Conservation (phyloP, 1,139 yeast genomes). For the Hemisphaericaspora subhashii region DNA sequence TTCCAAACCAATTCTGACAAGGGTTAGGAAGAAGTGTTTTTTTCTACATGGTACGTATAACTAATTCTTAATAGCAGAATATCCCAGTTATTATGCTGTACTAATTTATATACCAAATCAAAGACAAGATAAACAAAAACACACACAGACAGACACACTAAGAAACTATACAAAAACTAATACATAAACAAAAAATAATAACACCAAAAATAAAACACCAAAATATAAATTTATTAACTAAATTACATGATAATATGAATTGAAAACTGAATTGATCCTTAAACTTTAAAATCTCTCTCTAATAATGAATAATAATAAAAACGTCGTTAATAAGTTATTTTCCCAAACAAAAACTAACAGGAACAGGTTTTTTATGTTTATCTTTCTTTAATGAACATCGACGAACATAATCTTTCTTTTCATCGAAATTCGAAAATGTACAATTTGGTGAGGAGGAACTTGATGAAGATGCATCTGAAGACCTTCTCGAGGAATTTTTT, state of each 20-base stretch:
- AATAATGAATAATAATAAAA: neutral
- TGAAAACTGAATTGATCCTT: neutral
- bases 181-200: slow-evolving; percentile 1
- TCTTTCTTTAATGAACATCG: slow-evolving; percentile 35
- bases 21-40: no score
- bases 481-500: slow-evolving; percentile 9
- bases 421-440: slow-evolving; percentile 14
- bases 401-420: slow-evolving; percentile 37
- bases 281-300: neutral
- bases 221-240: slow-evolving; percentile 6
- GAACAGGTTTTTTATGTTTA: slow-evolving; percentile 26
- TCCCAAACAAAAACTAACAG: slow-evolving; percentile 43
- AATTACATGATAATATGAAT: neutral
- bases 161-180: neutral
- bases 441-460: slow-evolving; percentile 2
- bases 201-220: neutral
- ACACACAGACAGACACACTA: neutral
- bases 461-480: slow-evolving; percentile 9
- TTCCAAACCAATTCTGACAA: no score
- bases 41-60: no score
- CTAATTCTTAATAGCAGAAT: no score
- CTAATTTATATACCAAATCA: no score
- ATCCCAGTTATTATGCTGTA: no score
- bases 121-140: neutral
- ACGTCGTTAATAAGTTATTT: slow-evolving; percentile 19